Evolutionary conservation across 2,329 filamentous ascomycete genomes (phyloP).

Genomic region (Fusarium haematococcum): DNA sequence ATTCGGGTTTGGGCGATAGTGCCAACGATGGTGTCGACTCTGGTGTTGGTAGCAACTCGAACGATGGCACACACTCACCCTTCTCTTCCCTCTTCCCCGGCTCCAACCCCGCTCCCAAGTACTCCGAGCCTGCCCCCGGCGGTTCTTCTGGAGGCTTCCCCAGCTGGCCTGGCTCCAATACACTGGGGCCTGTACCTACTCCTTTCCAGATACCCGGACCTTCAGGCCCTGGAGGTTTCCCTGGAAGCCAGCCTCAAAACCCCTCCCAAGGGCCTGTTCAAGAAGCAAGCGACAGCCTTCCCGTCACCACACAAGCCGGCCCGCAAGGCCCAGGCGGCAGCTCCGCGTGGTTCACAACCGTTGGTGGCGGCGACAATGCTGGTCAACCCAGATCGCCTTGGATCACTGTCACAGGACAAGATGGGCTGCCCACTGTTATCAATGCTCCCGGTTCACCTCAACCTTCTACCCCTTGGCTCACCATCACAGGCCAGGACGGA

Average conservation of each 20-base stretch:
- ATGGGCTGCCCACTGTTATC: conserved; percentile 43
- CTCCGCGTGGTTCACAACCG: conserved; percentile 27
- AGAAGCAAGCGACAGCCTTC: conserved; percentile 33
- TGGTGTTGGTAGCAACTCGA: conserved; percentile 13
- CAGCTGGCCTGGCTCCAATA: conserved; percentile 21
- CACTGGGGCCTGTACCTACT: conserved; percentile 22
- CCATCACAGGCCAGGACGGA: conserved; percentile 24
- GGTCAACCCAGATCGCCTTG: conserved; percentile 22
- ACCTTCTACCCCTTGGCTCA: not conserved
- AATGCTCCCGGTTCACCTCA: conserved; percentile 17
- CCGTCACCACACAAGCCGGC: conserved; percentile 29
- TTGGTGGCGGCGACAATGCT: conserved; percentile 14
- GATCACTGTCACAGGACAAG: conserved; percentile 29
- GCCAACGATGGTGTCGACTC: not conserved
- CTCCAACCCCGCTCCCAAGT: conserved; percentile 37
- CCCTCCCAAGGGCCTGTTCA: conserved; percentile 26
- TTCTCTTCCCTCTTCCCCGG: conserved; percentile 24
- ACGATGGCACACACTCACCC: conserved; percentile 11
- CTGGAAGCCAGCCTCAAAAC: conserved; percentile 16
- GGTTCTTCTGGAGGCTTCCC: conserved; percentile 32
- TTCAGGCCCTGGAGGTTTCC: conserved; percentile 18
- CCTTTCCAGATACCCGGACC: conserved; percentile 27
- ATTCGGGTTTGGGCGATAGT: conserved; percentile 4
- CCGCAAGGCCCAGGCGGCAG: conserved; percentile 27
- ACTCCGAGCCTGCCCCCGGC: conserved; percentile 29